Evolutionary conservation across 192 early-diverging fungal species (phyloP).

Genomic region (Coemansia sp.): DNA sequence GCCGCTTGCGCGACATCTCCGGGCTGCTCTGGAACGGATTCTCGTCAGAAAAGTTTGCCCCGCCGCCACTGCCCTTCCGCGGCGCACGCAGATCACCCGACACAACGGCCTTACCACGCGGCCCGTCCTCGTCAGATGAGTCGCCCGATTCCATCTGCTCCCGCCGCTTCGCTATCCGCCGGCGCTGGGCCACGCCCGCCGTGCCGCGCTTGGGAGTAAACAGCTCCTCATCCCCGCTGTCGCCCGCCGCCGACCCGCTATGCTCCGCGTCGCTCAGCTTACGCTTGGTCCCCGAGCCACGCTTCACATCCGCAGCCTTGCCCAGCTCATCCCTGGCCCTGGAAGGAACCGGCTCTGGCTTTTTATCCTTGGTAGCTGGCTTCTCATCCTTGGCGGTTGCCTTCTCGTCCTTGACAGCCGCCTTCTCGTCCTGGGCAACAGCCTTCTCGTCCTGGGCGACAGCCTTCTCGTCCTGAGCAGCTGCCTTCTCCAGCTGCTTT

Average conservation of each 20-base stretch:
- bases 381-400: neutral
- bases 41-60: conserved; percentile 39
- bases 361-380: neutral
- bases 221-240: conserved; percentile 18
- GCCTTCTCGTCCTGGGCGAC: neutral
- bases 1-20: conserved; percentile 27
- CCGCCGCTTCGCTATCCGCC: neutral
- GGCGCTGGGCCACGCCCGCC: conserved; percentile 1
- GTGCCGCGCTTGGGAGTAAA: conserved; percentile 8
- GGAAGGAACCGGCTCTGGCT: neutral
- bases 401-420: conserved; percentile 1
- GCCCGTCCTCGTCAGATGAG: too few species aligned
- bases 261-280: conserved; percentile 31
- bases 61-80: neutral
- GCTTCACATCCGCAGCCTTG: conserved; percentile 6
- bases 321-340: conserved; percentile 3
- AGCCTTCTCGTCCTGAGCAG: neutral
- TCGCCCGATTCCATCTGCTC: neutral
- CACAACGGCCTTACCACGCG: too few species aligned
- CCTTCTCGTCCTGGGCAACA: neutral
- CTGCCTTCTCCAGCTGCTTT: neutral
- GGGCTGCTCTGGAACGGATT: conserved; percentile 50
- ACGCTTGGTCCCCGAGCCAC: conserved; percentile 20
- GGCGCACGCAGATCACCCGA: too few species aligned
- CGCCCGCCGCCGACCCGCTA: conserved; percentile 4